Base-by-base conservation (phyloP, 345 rosid genomes). In the Linum usitatissimum region DNA sequence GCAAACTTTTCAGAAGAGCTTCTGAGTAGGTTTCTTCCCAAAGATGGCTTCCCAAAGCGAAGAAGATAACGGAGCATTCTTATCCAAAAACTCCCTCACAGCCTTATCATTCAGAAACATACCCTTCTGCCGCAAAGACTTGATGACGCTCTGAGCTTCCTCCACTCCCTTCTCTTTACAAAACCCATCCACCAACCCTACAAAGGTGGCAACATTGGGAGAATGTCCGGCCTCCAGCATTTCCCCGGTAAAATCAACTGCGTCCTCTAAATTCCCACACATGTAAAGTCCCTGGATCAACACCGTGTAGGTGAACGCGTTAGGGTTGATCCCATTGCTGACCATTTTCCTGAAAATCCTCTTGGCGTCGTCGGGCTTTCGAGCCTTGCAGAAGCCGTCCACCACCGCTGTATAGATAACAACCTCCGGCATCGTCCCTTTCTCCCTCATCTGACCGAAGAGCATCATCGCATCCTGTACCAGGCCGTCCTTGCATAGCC, bases 151-250 rank as follows among this genome's bases (percentile, higher is more conserved):
- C 71, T 55, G 71, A 12, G 88, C 87, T 71, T 79, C 86, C 68
- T 80, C 85, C 21, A 90, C 75, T 15, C 88, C 85, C 76, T 77
- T 83, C 63, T 72, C 83, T 63, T 73, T 80, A 60, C 97, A 90
- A 36, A 86, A 70, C 3, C 75, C 84, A 68, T 87, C 86, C 69
- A 93, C 89, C 80, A 93, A 74, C 15, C 90, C 96, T 45, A 93
- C 94, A 70, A 93, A 93, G 40, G 94, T 90, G 48, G 77, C 56
- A 38, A 84, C 73, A 45, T 86, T 90, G 1, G 90, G 99, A 71
- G 91, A 86, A 78, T 90, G 91, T 48, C 94, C 97, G 0, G 84
- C 78, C n/a, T 93, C 88, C 54, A 93, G 71, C 97, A 90, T 93
- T 75, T 90, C 89, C 31, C 68, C 28, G 42, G 76, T 80, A 31